phyloP scores from a whole-genome alignment of 768 basidiomycete species.

The Tylopilus felleus region DNA sequence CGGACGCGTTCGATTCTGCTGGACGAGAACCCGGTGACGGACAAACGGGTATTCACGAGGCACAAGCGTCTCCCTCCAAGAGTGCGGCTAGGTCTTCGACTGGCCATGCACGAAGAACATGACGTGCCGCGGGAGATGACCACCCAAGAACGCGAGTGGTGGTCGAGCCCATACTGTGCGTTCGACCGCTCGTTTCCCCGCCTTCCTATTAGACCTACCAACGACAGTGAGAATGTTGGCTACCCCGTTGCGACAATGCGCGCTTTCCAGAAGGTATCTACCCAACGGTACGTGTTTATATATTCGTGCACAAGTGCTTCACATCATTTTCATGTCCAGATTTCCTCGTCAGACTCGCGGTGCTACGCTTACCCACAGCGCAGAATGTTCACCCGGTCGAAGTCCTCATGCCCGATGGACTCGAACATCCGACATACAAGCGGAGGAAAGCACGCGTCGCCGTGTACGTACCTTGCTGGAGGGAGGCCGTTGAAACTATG shows the following conservation, averaged over 20 bases:
- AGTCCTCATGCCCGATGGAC: conserved; percentile 51
- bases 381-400: conserved; percentile 27
- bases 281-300: conserved; percentile 50
- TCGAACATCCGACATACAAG: conserved; percentile 64
- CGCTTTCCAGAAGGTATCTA: conserved; percentile 45
- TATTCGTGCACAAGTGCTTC: background rate
- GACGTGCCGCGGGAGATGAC: conserved; percentile 59
- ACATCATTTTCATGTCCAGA: conserved; percentile 38
- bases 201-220: background rate
- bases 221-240: conserved; percentile 66
- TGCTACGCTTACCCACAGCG: conserved; percentile 40
- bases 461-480: conserved; percentile 60
- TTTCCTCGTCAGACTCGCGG: conserved; percentile 60
- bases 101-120: conserved; percentile 19
- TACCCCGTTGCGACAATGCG: conserved; percentile 58
- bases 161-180: conserved; percentile 75
- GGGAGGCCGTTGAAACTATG: conserved; percentile 39
- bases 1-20: conserved; percentile 60
- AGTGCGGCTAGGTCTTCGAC: conserved; percentile 32
- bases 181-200: conserved; percentile 1
- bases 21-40: conserved; percentile 54
- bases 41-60: conserved; percentile 44
- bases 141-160: conserved; percentile 58
- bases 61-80: conserved; percentile 60
- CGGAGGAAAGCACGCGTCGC: conserved; percentile 43